Conservation (phyloP, 2,329 filamentous ascomycete species). For the Cladobotryum protrusum region DNA sequence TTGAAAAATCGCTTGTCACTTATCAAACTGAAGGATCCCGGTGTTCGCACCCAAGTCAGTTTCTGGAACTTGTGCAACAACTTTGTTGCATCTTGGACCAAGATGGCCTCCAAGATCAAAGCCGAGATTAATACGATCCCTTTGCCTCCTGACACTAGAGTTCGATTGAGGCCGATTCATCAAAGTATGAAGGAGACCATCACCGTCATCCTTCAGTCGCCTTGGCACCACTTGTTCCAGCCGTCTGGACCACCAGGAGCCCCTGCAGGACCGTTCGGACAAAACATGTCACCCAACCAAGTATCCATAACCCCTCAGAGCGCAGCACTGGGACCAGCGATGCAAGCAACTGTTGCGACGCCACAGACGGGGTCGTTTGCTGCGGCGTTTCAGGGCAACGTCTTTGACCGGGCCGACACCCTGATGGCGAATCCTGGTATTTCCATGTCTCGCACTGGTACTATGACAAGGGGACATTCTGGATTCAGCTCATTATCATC, state of each 20-base stretch:
- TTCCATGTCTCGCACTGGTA: slow-evolving; percentile 48
- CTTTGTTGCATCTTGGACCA: slow-evolving; percentile 65
- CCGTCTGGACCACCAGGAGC: slow-evolving; percentile 6
- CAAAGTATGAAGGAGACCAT: slow-evolving; percentile 75
- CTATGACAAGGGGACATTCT: slow-evolving; percentile 37
- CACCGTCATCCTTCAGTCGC: slow-evolving; percentile 58
- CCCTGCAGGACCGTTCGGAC: slow-evolving; percentile 2
- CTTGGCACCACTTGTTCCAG: slow-evolving; percentile 44
- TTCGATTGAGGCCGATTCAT: slow-evolving; percentile 73
- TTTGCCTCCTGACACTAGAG: slow-evolving; percentile 61
- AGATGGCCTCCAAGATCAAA: slow-evolving; percentile 57
- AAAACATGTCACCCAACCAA: slow-evolving; percentile 17
- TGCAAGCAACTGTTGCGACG: slow-evolving; percentile 80
- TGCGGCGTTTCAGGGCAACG: slow-evolving; percentile 48
- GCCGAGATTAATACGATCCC: slow-evolving; percentile 45
- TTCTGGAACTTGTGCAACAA: slow-evolving; percentile 69
- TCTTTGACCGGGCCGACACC: slow-evolving; percentile 55
- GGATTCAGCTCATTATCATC: slow-evolving; percentile 35
- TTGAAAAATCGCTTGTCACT: slow-evolving; percentile 67
- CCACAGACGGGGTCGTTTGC: slow-evolving; percentile 53
- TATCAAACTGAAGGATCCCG: slow-evolving; percentile 81
- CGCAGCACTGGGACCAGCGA: slow-evolving; percentile 81
- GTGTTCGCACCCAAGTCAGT: slow-evolving; percentile 55
- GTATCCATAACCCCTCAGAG: slow-evolving; percentile 80
- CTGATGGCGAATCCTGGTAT: slow-evolving; percentile 53